phyloP scores from a whole-genome alignment of 2,329 filamentous ascomycete species.

The Bisporella sp. region DNA sequence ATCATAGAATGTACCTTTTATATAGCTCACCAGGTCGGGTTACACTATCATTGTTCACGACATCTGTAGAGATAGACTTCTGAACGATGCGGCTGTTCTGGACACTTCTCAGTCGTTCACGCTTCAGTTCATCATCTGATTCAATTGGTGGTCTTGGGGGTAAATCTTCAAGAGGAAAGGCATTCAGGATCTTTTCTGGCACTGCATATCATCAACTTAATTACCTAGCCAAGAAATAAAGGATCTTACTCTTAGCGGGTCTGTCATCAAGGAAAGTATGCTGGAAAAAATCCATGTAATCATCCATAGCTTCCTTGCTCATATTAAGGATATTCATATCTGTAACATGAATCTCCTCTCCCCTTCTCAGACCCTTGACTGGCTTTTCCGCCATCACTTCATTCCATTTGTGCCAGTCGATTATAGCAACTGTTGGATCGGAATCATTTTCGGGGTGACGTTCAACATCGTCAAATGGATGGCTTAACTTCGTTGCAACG shows the following conservation, averaged over 20 bases:
- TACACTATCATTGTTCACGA: slow-evolving; percentile 13
- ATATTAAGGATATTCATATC: slow-evolving; percentile 58
- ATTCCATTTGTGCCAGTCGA: slow-evolving; percentile 72
- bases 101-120: slow-evolving; percentile 17
- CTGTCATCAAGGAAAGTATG: slow-evolving; percentile 50
- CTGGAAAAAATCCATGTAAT: slow-evolving; percentile 77
- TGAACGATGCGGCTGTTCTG: slow-evolving; percentile 21
- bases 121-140: slow-evolving; percentile 16
- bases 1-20: slow-evolving; percentile 10
- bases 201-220: slow-evolving; percentile 15
- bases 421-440: slow-evolving; percentile 50
- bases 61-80: slow-evolving; percentile 15
- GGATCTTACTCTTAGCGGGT: slow-evolving; percentile 30
- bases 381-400: slow-evolving; percentile 34
- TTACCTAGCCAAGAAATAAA: neutral
- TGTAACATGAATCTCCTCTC: slow-evolving; percentile 45
- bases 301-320: slow-evolving; percentile 55
- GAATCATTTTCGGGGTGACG: slow-evolving; percentile 41
- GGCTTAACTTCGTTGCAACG: slow-evolving; percentile 70
- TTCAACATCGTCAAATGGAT: slow-evolving; percentile 59
- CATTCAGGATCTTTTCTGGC: slow-evolving; percentile 25
- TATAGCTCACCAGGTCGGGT: slow-evolving; percentile 29
- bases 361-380: slow-evolving; percentile 27
- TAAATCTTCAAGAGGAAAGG: slow-evolving; percentile 27
- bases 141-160: slow-evolving; percentile 12